Conservation (phyloP, 1,284 basidiomycete species). For the Ceratobasidium sp. region DNA sequence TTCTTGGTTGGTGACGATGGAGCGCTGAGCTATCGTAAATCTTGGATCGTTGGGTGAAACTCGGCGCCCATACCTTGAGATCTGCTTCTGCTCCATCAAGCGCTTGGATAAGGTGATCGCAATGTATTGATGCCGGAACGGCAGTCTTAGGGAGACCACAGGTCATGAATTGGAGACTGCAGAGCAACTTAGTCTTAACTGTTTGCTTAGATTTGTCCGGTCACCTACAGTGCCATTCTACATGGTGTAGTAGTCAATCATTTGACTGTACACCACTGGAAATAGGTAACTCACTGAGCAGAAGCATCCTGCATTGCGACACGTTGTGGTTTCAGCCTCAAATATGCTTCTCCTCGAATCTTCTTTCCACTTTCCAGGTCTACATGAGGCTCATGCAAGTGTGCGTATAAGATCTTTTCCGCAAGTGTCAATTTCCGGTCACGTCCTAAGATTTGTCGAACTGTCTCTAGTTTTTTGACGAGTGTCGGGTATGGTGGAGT, state of each 20-base stretch:
- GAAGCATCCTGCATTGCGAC: constrained; percentile 99
- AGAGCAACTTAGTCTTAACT: constrained; percentile 54
- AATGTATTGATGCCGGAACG: constrained; percentile 90
- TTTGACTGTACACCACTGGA: neutral
- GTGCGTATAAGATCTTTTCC: constrained; percentile 98
- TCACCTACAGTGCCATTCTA: constrained; percentile 80
- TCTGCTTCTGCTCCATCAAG: constrained; percentile 83
- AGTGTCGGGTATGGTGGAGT: constrained; percentile 89
- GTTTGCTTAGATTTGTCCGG: neutral
- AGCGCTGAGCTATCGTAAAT: constrained; percentile 62
- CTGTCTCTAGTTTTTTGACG: constrained; percentile 76
- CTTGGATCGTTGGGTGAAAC: neutral
- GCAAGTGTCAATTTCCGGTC: constrained; percentile 85
- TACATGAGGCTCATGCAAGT: constrained; percentile 82
- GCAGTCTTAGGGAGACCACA: constrained; percentile 87
- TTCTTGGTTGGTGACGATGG: constrained; percentile 91
- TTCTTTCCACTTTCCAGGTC: constrained; percentile 64
- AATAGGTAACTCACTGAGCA: constrained; percentile 73
- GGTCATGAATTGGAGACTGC: constrained; percentile 98
- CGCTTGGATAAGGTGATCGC: constrained; percentile 97
- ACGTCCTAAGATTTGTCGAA: constrained; percentile 72
- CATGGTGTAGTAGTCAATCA: neutral
- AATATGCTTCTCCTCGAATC: constrained; percentile 87
- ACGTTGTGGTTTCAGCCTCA: constrained; percentile 90
- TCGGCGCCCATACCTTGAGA: constrained; percentile 66